Percentiles rank a stretch among this genome's conserved stretches.
These are phyloP conservation scores for Pinus albicaulis DNA, from an alignment of 75 land plant genomes.

Conservation along the genomic window DNA sequence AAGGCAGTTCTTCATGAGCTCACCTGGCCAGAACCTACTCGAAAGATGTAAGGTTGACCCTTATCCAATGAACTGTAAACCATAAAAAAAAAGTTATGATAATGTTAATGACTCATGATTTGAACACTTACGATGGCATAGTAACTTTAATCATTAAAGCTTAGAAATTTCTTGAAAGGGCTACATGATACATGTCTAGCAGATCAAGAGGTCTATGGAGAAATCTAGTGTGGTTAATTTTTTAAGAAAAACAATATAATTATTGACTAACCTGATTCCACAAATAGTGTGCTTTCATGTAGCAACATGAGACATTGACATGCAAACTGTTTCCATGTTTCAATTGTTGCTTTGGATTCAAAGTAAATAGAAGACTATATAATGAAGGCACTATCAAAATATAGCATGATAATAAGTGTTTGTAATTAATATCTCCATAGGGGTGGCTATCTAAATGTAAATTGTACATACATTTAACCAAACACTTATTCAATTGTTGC, in stretches of 20 bases:
- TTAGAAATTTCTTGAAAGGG: neutral
- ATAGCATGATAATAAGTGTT: neutral
- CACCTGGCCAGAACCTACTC: constrained; percentile 95
- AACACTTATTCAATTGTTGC: neutral
- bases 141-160: neutral
- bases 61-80: constrained; percentile 83
- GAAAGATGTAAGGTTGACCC: constrained; percentile 76
- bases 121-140: neutral
- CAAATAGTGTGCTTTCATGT: neutral
- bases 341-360: neutral
- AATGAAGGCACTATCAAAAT: neutral
- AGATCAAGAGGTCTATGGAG: neutral
- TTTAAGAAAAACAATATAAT: neutral
- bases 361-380: neutral
- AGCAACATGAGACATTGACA: neutral
- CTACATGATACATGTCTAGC: neutral
- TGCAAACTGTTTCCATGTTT: neutral
- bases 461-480: too few relatives aligned
- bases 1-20: neutral
- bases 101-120: neutral
- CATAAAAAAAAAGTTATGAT: neutral
- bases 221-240: neutral
- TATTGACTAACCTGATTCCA: neutral
- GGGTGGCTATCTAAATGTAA: neutral
- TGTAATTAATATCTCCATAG: neutral